phyloP scores from a whole-genome alignment of 1,139 yeast species.

The Williopsis jadinii region DNA sequence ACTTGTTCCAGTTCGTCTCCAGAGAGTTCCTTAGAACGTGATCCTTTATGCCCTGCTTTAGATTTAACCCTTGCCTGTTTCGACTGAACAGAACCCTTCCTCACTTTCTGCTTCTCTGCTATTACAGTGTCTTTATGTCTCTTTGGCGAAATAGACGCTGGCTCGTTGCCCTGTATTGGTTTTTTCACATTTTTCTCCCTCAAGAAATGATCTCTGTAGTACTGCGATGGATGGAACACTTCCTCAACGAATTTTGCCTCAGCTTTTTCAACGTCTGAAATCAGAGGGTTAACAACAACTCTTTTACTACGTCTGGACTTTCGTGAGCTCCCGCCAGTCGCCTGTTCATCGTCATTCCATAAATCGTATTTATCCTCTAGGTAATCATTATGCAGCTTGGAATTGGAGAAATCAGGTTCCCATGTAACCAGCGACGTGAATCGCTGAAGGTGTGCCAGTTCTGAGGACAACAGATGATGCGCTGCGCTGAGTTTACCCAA shows the following conservation, averaged over 20 bases:
- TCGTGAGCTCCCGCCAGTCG: conserved; percentile 14
- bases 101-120: too few relatives aligned
- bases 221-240: conserved; percentile 16
- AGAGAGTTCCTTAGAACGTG: too few relatives aligned
- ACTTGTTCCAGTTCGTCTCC: too few relatives aligned
- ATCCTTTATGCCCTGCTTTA: too few relatives aligned
- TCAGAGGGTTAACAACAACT: conserved; percentile 21
- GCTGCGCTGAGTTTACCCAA: conserved; percentile 12
- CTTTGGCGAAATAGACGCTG: too few relatives aligned
- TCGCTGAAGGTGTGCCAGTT: conserved; percentile 36
- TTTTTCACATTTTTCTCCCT: conserved; percentile 1
- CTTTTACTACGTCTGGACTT: conserved; percentile 22
- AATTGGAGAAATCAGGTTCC: conserved; percentile 26
- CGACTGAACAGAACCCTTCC: too few relatives aligned
- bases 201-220: conserved; percentile 14
- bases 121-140: too few relatives aligned
- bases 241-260: conserved; percentile 10
- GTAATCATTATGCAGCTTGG: conserved; percentile 21
- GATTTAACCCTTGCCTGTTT: too few relatives aligned
- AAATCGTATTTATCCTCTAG: conserved; percentile 20
- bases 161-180: too few relatives aligned
- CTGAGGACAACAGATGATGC: conserved; percentile 32
- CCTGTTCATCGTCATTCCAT: conserved; percentile 10
- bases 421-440: conserved; percentile 33
- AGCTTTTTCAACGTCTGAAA: conserved; percentile 17